phyloP scores from a whole-genome alignment of 169 alveolate genomes.

The Theileria parva region DNA sequence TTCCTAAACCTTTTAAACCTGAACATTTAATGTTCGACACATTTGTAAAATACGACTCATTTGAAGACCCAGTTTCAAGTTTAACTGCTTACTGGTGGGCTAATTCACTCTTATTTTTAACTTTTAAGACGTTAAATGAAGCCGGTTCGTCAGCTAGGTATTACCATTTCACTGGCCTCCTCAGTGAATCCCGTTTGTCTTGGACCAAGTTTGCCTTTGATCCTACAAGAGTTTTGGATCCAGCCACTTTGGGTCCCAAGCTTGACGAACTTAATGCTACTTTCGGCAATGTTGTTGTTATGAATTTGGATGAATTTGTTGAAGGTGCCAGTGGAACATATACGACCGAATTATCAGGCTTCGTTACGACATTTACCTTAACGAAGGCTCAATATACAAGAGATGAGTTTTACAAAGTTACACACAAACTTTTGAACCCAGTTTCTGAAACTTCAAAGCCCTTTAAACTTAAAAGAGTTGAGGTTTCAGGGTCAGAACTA shows the following conservation, averaged over 20 bases:
- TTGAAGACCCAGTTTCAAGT: conserved; percentile 8
- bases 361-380: conserved; percentile 6
- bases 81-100: conserved; percentile 3
- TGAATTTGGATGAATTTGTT: conserved; percentile 1
- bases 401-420: background rate
- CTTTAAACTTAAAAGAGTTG: conserved; percentile 1
- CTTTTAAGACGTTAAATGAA: background rate
- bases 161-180: background rate
- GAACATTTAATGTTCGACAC: background rate
- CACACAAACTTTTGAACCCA: conserved; percentile 5
- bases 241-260: background rate
- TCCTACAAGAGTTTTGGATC: background rate
- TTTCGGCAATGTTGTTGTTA: conserved; percentile 3
- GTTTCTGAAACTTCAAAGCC: background rate
- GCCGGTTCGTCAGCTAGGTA: background rate
- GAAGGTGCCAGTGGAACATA: conserved; percentile 12
- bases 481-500: conserved; percentile 4
- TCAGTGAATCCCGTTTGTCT: background rate
- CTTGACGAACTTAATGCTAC: conserved; percentile 11
- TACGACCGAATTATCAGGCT: background rate
- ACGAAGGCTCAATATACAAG: background rate
- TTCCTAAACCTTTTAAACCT: background rate
- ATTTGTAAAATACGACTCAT: background rate
- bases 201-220: conserved; percentile 2
- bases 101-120: background rate